Base-by-base conservation (phyloP, 140 eudicot genomes). In the Stevia rebaudiana region DNA sequence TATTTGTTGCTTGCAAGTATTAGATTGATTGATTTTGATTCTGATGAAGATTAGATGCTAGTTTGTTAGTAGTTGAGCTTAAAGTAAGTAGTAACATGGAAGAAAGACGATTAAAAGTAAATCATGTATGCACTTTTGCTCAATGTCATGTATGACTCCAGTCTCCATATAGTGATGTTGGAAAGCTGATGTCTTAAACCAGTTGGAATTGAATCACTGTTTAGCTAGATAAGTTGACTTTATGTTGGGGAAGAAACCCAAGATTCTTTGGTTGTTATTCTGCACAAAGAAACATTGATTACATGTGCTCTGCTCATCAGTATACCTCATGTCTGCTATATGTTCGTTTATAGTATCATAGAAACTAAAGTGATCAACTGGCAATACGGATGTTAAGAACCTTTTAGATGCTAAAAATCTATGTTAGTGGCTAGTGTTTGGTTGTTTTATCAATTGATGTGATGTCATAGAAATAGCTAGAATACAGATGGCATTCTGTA, bases 171-270 rank as follows among this genome's bases (percentile, higher is more conserved):
- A 44, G 3, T 43, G 21, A 43, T 43, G 15, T 43, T 28, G 49
- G 30, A 37, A 60, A 36, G 39, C 11, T 43, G 68, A 25, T 63
- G 41, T 15, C 0, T 13, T 24, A 8, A 15, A 43, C 41, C 51
- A 63, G 28, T 24, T 24, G 44, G 17, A 44, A 10, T 33, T 65
- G 19, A n/a, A 65, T 65, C 48, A 65, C 8, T 68, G 56, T 23
- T 68, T 24, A 55, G 56, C 56, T 52, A 46, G 23, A 19, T 51
- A 13, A 50, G 44, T 9, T n/a, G 31, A 44, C 57, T 28, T 49
- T 33, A 23, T 8, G 42, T 1, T 49, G 46, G 40, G 22, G 48
- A 19, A 11, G 35, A 9, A 13, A 5, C 50, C 16, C 8, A 10
- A 11, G 37, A 12, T 52, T 33, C 3, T 65, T 31, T 55, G 35